A percentile compares a stretch with the other conserved stretches of the same genome.
Conservation (phyloP, 495 filamentous ascomycete species). For the Extremus antarcticus region DNA sequence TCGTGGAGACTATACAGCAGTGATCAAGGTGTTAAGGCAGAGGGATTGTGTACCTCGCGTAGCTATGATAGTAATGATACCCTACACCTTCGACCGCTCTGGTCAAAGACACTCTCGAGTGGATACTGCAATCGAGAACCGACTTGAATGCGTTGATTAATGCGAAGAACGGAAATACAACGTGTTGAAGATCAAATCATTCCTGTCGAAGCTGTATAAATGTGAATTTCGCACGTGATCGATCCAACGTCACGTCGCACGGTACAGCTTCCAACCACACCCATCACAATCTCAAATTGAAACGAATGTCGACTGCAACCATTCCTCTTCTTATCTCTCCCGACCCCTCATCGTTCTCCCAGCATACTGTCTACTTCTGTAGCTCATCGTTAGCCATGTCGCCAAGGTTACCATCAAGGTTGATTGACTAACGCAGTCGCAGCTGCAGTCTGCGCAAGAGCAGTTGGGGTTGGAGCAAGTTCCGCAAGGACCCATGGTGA, state of each 20-base stretch:
- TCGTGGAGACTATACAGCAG: constrained; percentile 1
- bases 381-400: background rate
- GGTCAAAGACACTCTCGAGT: too few relatives aligned
- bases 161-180: too few relatives aligned
- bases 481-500: constrained; percentile 12
- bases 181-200: too few relatives aligned
- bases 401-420: background rate
- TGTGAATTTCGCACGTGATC: background rate
- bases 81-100: too few relatives aligned
- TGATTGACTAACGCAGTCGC: constrained; percentile 6
- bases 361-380: background rate
- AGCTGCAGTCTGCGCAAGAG: constrained; percentile 5
- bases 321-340: background rate
- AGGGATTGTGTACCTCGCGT: too few relatives aligned
- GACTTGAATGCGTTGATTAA: too few relatives aligned
- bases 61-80: too few relatives aligned
- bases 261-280: background rate
- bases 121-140: too few relatives aligned
- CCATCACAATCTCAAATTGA: too few relatives aligned
- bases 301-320: background rate
- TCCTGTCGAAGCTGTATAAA: too few relatives aligned
- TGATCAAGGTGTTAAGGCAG: background rate
- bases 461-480: constrained; percentile 8
- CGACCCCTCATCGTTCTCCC: background rate
- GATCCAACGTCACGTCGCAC: background rate